phyloP scores from a whole-genome alignment of 495 filamentous ascomycete genomes.

The Platismatia glauca region DNA sequence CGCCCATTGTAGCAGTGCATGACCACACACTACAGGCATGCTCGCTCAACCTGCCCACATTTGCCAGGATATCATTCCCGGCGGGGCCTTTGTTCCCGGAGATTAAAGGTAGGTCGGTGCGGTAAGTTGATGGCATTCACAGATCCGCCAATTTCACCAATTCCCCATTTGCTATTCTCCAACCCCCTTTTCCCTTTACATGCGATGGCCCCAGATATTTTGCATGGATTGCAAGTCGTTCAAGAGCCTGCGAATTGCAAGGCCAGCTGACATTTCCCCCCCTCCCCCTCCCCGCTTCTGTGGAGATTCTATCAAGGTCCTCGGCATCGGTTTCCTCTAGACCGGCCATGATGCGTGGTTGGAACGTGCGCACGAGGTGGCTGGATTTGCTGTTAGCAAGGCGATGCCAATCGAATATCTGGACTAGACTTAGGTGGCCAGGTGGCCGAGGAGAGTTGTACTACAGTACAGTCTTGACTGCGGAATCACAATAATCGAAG shows the following conservation, averaged over 20 bases:
- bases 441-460: neutral
- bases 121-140: slow-evolving; percentile 10
- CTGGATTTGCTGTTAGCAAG: too few species aligned
- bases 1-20: neutral
- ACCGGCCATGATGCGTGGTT: neutral
- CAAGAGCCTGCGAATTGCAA: neutral
- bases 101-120: slow-evolving; percentile 12
- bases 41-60: neutral
- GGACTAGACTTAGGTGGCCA: neutral
- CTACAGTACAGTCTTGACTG: neutral
- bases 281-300: neutral
- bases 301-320: neutral
- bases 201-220: slow-evolving; percentile 1
- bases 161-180: slow-evolving; percentile 1
- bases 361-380: neutral
- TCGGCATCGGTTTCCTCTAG: neutral
- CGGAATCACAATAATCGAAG: neutral
- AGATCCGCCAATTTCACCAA: slow-evolving; percentile 1
- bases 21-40: neutral
- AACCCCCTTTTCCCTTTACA: neutral
- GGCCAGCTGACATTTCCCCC: slow-evolving; percentile 11
- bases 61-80: neutral
- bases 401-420: too few species aligned
- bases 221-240: neutral
- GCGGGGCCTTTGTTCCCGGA: neutral